These are phyloP conservation scores for Penicillium parvum DNA, from an alignment of 495 filamentous ascomycete species.

Conservation along the genomic window DNA sequence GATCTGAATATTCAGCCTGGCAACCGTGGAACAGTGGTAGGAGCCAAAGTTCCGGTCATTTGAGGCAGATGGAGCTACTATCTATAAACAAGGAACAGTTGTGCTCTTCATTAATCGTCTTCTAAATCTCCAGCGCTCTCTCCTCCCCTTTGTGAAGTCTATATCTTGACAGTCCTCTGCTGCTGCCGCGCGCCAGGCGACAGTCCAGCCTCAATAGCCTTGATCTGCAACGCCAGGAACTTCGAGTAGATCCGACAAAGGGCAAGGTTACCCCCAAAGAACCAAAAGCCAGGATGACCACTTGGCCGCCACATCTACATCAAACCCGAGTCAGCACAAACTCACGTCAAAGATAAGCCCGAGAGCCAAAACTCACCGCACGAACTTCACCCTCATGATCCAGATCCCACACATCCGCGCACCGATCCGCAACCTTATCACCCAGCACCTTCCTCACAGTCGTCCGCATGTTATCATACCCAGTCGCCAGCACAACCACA, in stretches of 20 bases:
- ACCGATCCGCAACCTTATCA: slow-evolving; percentile 59
- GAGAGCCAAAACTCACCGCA: slow-evolving; percentile 27
- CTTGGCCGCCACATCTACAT: slow-evolving; percentile 62
- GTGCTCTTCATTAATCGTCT: background rate
- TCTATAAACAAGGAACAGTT: too few species aligned
- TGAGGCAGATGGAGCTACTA: too few species aligned
- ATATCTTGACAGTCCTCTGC: slow-evolving; percentile 7
- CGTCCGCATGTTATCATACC: slow-evolving; percentile 75
- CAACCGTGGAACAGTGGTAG: too few species aligned
- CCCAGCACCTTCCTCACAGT: slow-evolving; percentile 60
- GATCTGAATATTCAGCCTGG: too few species aligned
- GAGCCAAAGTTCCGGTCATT: too few species aligned
- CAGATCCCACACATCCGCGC: slow-evolving; percentile 74
- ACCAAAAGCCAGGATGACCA: slow-evolving; percentile 75
- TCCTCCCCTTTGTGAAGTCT: background rate
- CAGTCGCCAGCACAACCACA: slow-evolving; percentile 76
- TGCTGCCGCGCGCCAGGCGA: slow-evolving; percentile 8
- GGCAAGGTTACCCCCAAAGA: slow-evolving; percentile 74
- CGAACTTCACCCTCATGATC: slow-evolving; percentile 71
- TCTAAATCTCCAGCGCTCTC: background rate
- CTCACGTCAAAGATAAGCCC: background rate
- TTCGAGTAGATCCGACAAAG: slow-evolving; percentile 67
- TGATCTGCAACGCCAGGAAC: slow-evolving; percentile 70
- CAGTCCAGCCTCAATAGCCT: slow-evolving; percentile 55
- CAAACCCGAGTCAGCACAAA: slow-evolving; percentile 11